A percentile compares a stretch with the other conserved stretches of the same genome.
Evolutionary conservation across 1,139 yeast species (phyloP).

Genomic region (Suhomyces terraborum): DNA sequence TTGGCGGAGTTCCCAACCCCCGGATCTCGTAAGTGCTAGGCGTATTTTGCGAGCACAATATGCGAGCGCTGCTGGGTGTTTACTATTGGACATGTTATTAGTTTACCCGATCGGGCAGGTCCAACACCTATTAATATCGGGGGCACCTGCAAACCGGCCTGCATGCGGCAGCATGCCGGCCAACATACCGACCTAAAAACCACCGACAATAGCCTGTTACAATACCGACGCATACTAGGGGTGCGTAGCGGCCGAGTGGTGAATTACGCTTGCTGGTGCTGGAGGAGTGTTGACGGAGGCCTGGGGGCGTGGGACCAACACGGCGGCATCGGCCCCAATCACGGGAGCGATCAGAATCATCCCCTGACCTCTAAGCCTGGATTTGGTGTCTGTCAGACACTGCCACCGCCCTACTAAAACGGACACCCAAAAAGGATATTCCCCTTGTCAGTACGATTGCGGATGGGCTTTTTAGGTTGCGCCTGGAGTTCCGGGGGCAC

Average conservation of each 20-base stretch:
- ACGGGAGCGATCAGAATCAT: too few species aligned
- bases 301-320: too few species aligned
- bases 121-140: conserved; percentile 1
- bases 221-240: too few species aligned
- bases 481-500: neutral
- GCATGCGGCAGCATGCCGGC: too few species aligned
- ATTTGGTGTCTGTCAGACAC: neutral
- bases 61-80: neutral
- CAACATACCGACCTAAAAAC: too few species aligned
- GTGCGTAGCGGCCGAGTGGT: too few species aligned
- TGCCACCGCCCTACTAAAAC: too few species aligned
- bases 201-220: too few species aligned
- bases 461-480: neutral
- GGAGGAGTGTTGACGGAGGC: too few species aligned
- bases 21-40: neutral
- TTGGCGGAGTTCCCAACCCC: conserved; percentile 5
- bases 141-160: too few species aligned
- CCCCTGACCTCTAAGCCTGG: neutral
- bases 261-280: neutral
- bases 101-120: conserved; percentile 2
- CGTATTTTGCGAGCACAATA: conserved; percentile 1
- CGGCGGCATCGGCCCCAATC: too few species aligned
- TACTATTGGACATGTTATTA: conserved; percentile 1
- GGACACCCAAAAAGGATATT: too few species aligned
- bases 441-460: neutral